Evolutionary conservation across 2,329 filamentous ascomycete species (phyloP).

Genomic region (Xylariaceae sp.): DNA sequence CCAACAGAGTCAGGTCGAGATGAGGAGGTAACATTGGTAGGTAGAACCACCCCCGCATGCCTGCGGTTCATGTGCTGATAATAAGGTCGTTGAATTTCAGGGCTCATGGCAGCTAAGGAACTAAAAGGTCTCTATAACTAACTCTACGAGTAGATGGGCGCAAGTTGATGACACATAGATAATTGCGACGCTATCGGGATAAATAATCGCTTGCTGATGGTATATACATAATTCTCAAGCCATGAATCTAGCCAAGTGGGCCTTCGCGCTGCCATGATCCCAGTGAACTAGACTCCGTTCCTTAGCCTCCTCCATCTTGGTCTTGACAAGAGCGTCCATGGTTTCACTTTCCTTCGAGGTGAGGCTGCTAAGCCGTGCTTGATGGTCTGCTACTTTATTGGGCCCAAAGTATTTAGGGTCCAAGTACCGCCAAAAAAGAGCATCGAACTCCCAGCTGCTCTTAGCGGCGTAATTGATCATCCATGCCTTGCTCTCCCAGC

Average conservation of each 20-base stretch:
- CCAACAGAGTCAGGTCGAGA: too few relatives aligned
- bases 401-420: constrained; percentile 45
- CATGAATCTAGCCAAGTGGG: constrained; percentile 11
- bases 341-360: not conserved
- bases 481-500: constrained; percentile 45
- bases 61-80: constrained; percentile 7
- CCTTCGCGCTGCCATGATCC: constrained; percentile 7
- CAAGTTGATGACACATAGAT: constrained; percentile 9
- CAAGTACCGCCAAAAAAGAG: constrained; percentile 46
- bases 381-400: constrained; percentile 9
- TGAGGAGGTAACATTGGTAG: not conserved
- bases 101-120: constrained; percentile 3
- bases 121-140: constrained; percentile 3
- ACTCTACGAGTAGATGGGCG: constrained; percentile 8
- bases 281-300: constrained; percentile 4
- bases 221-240: constrained; percentile 4
- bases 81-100: constrained; percentile 7
- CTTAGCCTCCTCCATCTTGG: constrained; percentile 10
- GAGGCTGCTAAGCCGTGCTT: constrained; percentile 10
- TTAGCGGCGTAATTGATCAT: constrained; percentile 45
- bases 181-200: constrained; percentile 16
- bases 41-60: constrained; percentile 6
- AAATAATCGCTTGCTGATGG: constrained; percentile 11
- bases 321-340: constrained; percentile 14
- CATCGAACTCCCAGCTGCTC: constrained; percentile 48